Evolutionary conservation across 1,284 basidiomycete species (phyloP).

Genomic region (Tremellales sp.): DNA sequence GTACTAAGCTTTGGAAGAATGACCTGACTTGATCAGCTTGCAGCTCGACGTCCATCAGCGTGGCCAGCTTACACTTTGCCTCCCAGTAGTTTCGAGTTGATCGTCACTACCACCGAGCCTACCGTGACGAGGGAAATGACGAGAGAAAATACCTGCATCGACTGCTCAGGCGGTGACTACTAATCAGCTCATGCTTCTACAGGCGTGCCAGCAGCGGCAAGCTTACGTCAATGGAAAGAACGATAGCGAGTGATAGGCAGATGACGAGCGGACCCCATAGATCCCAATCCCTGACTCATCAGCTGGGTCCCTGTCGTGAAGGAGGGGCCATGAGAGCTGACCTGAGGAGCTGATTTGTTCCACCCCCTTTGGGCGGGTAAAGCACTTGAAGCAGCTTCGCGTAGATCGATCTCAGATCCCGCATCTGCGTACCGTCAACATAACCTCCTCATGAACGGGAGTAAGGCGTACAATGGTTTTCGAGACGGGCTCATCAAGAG

Average conservation of each 20-base stretch:
- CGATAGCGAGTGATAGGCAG: conserved; percentile 75
- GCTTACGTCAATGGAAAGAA: conserved; percentile 81
- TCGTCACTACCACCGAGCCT: conserved; percentile 80
- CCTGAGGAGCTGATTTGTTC: conserved; percentile 73
- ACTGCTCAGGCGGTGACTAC: conserved; percentile 76
- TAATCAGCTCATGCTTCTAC: conserved; percentile 2
- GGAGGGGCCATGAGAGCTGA: conserved; percentile 48
- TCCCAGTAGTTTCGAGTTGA: conserved; percentile 93
- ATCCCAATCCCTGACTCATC: conserved; percentile 80
- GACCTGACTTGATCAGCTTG: conserved; percentile 55
- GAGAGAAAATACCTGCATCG: conserved; percentile 82
- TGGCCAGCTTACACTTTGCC: conserved; percentile 71
- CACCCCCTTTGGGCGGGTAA: conserved; percentile 68
- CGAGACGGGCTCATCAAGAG: conserved; percentile 84
- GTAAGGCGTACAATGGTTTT: conserved; percentile 70
- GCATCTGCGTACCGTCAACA: conserved; percentile 57
- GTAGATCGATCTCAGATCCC: conserved; percentile 84
- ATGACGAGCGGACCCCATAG: conserved; percentile 90
- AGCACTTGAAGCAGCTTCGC: conserved; percentile 87
- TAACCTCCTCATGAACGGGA: conserved; percentile 1
- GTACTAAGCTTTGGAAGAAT: conserved; percentile 81
- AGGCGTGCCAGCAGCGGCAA: background rate
- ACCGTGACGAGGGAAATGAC: conserved; percentile 86
- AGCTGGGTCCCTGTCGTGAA: conserved; percentile 1
- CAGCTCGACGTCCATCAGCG: background rate